phyloP scores from a whole-genome alignment of 1,139 yeast species.

The Suhomyces bokatorum region DNA sequence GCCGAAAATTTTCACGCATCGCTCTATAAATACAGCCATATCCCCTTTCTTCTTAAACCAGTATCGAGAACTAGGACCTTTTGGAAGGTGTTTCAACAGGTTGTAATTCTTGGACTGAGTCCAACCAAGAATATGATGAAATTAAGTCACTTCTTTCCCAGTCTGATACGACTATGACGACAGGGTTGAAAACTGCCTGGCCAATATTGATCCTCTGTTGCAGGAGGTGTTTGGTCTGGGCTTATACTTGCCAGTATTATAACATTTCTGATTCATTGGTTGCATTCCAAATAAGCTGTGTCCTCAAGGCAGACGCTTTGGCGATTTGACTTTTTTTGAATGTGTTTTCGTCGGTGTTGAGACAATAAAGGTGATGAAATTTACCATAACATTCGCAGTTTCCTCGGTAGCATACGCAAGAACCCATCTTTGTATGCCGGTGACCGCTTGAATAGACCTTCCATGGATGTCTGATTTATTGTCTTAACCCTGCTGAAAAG shows the following conservation, averaged over 20 bases:
- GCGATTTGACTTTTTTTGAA: conserved; percentile 9
- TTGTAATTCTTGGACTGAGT: conserved; percentile 9
- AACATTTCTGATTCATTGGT: conserved; percentile 60
- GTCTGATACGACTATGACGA: conserved; percentile 87
- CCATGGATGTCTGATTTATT: conserved; percentile 67
- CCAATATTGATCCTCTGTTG: conserved; percentile 35
- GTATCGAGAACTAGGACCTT: conserved; percentile 7
- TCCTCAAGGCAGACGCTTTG: conserved; percentile 16
- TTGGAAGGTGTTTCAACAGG: conserved; percentile 10
- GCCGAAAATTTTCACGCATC: conserved; percentile 10
- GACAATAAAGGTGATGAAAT: conserved; percentile 61
- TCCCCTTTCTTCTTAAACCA: conserved; percentile 2
- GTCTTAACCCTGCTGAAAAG: conserved; percentile 11
- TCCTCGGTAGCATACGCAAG: conserved; percentile 86
- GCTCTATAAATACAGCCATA: conserved; percentile 13
- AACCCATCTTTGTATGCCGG: conserved; percentile 82
- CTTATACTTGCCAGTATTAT: conserved; percentile 87
- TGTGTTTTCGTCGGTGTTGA: conserved; percentile 10
- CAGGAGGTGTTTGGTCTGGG: conserved; percentile 38
- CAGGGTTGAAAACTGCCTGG: conserved; percentile 67
- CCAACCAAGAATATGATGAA: conserved; percentile 47
- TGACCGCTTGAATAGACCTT: conserved; percentile 71
- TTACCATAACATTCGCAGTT: conserved; percentile 84
- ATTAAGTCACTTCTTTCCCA: conserved; percentile 73
- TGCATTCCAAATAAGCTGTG: conserved; percentile 9